Conservation (phyloP, 108 stramenopile genomes). For the Cyclostephanos tholiformis region DNA sequence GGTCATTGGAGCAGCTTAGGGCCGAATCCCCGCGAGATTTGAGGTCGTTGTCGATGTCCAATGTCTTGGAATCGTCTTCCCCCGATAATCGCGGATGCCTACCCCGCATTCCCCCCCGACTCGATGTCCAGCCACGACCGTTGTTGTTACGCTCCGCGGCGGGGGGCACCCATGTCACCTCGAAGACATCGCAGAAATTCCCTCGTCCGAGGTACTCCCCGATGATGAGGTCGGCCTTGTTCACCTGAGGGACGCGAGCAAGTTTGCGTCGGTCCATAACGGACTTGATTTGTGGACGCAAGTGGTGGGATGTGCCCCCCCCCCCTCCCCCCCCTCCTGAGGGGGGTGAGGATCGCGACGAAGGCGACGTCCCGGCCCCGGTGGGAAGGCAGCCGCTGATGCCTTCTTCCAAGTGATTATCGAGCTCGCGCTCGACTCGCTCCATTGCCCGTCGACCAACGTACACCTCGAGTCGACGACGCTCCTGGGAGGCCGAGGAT, state of each 20-base stretch:
- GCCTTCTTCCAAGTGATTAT: neutral
- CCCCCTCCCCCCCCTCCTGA: too few species aligned
- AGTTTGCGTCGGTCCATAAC: slow-evolving; percentile 39
- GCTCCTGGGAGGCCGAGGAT: slow-evolving; percentile 10
- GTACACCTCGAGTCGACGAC: slow-evolving; percentile 31
- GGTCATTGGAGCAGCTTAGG: neutral
- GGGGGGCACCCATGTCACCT: slow-evolving; percentile 29
- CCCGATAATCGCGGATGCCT: neutral
- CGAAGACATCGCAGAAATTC: slow-evolving; percentile 47
- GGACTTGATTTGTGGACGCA: neutral
- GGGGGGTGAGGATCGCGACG: neutral
- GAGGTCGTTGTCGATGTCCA: neutral
- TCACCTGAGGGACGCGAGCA: slow-evolving; percentile 32
- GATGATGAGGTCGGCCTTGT: slow-evolving; percentile 34
- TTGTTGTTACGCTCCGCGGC: neutral
- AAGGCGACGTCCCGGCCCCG: neutral
- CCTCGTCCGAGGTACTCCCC: slow-evolving; percentile 42
- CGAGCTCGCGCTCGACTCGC: slow-evolving; percentile 37
- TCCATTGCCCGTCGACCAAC: slow-evolving; percentile 36
- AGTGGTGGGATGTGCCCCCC: neutral
- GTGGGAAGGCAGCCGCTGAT: neutral
- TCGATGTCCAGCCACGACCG: too few species aligned
- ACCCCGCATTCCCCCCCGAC: neutral
- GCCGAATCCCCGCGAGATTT: neutral
- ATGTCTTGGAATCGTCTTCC: neutral